Evolutionary conservation across 441 rosid genomes (phyloP).

Genomic region (Gossypium lobatum): DNA sequence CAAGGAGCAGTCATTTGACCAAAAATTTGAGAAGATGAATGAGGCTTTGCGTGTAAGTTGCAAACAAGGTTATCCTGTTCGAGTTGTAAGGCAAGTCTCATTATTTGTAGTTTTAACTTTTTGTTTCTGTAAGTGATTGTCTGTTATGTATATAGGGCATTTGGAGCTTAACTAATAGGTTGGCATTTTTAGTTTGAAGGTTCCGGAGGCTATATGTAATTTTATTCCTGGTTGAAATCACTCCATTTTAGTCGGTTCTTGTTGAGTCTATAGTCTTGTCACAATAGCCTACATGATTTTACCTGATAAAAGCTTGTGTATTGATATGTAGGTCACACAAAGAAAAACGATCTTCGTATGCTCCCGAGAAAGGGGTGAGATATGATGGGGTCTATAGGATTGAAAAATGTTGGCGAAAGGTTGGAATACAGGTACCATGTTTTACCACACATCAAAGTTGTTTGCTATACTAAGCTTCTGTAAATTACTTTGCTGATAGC

Average conservation of each 20-base stretch:
- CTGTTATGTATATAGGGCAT: not conserved
- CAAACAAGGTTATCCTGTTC: slow-evolving; percentile 59
- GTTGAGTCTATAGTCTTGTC: not conserved
- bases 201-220: not conserved
- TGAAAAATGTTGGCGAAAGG: slow-evolving; percentile 67
- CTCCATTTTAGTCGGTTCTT: not conserved
- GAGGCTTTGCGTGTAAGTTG: slow-evolving; percentile 62
- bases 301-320: not conserved
- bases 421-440: slow-evolving; percentile 40
- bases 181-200: not conserved
- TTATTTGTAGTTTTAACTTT: not conserved
- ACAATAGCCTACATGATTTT: not conserved
- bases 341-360: slow-evolving; percentile 63
- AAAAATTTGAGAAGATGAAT: slow-evolving; percentile 41
- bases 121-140: not conserved
- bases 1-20: slow-evolving; percentile 56
- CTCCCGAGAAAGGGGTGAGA: slow-evolving; percentile 51
- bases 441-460: not conserved
- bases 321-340: slow-evolving; percentile 40
- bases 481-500: slow-evolving; percentile 1
- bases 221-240: not conserved
- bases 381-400: slow-evolving; percentile 65
- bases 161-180: not conserved
- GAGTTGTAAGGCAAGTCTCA: slow-evolving; percentile 52
- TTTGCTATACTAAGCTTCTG: not conserved